Evolutionary conservation across 441 rosid species (phyloP), one percentile per base, ranked within the genome.

Genomic region (Dalechampia spathulata): DNA sequence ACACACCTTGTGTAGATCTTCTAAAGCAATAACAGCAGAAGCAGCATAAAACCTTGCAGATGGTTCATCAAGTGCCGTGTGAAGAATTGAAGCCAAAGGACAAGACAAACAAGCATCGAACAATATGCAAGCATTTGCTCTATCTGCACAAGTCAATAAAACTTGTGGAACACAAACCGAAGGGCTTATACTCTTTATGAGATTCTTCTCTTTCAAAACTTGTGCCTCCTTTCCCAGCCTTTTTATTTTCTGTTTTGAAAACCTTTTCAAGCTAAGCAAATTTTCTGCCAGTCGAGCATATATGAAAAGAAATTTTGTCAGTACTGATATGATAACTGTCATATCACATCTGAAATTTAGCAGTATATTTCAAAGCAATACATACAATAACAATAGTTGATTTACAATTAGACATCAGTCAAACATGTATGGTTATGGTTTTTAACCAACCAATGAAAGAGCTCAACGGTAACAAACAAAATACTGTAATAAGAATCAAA

Each of bases 201-300:
- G 72, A 74, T 80, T 74, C 83, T 83, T 82, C 76, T 93, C 99
- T 63, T 75, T 83, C 57, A 83, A 71, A 58, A 89, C 97, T 65
- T 83, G 95, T 43, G 78, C 83, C 75, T 89, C 97, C 83, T 85
- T 93, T 59, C 95, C 95, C 54, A 86, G 68, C 49, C 54, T 74
- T 62, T 80, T 83, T 52, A 93, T 79, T 81, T 78, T 83, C 61
- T 77, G 76, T 84, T 83, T 93, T 44, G 86, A 85, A 73, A 72
- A 93, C 63, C 99, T 85, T 78, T 85, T 93, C 84, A 89, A 76
- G 78, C 86, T 85, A 37, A 83, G 78, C 72, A 79, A 19, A 60
- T 61, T 78, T 66, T 77, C 96, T 84, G 81, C 65, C 19, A 71
- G 55, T 32, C 59, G 68, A 71, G 2, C 51, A 52, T 25, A 55